Evolutionary conservation across 139 green algal species (phyloP).

Genomic region (Haematococcus sp.): DNA sequence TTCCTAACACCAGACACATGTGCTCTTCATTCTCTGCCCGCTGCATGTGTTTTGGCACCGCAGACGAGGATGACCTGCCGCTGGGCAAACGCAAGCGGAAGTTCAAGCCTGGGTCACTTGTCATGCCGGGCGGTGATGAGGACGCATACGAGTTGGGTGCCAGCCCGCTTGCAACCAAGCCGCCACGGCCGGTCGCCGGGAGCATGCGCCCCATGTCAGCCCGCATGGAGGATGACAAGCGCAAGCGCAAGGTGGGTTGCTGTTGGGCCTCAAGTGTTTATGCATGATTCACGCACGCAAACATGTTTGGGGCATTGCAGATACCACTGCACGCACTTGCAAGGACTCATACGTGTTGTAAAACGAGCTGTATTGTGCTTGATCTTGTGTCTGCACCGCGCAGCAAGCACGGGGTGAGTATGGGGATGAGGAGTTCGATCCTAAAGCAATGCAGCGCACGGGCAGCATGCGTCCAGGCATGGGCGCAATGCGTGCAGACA

Average conservation of each 20-base stretch:
- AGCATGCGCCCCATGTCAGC: not conserved
- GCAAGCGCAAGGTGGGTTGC: not conserved
- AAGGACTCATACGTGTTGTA: no score
- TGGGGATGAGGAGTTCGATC: slow-evolving; percentile 4
- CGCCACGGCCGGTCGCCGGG: not conserved
- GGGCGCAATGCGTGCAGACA: not conserved
- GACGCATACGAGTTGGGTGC: not conserved
- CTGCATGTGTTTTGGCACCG: no score
- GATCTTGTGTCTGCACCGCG: not conserved
- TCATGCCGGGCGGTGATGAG: not conserved
- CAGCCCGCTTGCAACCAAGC: not conserved
- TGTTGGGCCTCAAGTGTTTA: no score
- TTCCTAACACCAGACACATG: no score
- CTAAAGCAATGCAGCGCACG: not conserved
- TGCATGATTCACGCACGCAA: no score
- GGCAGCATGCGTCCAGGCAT: not conserved
- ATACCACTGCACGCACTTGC: no score
- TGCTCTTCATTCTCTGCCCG: no score
- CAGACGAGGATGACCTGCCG: slow-evolving; percentile 8
- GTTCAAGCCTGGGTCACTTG: not conserved
- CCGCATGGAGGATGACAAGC: slow-evolving; percentile 2
- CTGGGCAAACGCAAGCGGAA: slow-evolving; percentile 25
- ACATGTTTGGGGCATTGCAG: no score
- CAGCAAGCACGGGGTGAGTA: not conserved
- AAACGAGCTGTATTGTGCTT: no score